Evolutionary conservation across 495 filamentous ascomycete species (phyloP).

Genomic region (Cenococcum geophilum): DNA sequence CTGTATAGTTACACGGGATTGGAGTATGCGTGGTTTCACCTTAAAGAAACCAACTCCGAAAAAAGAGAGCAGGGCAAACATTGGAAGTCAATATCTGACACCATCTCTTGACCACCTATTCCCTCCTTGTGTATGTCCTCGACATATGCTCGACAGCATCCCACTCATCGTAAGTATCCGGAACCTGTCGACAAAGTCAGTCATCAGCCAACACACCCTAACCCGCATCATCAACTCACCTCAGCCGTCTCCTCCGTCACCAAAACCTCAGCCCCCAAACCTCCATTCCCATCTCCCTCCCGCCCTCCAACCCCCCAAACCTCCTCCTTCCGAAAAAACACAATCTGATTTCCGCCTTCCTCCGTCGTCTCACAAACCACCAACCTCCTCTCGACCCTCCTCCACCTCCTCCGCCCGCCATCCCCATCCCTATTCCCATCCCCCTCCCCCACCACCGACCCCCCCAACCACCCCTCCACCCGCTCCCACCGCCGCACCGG

Average conservation of each 20-base stretch:
- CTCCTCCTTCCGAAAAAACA: constrained; percentile 1
- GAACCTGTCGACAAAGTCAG: background rate
- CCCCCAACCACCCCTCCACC: constrained; percentile 15
- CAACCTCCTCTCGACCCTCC: constrained; percentile 17
- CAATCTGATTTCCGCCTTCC: background rate
- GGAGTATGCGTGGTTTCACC: too few species aligned
- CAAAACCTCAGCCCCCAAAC: background rate
- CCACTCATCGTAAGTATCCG: background rate
- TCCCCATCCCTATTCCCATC: too few species aligned
- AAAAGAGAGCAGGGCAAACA: too few species aligned
- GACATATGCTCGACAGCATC: too few species aligned
- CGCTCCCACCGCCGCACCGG: constrained; percentile 12
- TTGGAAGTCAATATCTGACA: too few species aligned
- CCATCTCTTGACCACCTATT: too few species aligned
- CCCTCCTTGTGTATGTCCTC: too few species aligned
- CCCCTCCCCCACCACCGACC: too few species aligned
- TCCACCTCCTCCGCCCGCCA: background rate
- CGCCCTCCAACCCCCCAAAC: background rate
- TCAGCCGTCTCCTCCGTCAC: background rate
- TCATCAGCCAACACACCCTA: background rate
- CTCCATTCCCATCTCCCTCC: background rate
- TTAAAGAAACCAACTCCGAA: too few species aligned
- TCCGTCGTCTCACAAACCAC: background rate
- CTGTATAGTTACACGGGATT: too few species aligned
- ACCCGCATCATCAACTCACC: background rate